Base-by-base conservation (phyloP, 352 stramenopile species). In the Phytopythium kandeliae region DNA sequence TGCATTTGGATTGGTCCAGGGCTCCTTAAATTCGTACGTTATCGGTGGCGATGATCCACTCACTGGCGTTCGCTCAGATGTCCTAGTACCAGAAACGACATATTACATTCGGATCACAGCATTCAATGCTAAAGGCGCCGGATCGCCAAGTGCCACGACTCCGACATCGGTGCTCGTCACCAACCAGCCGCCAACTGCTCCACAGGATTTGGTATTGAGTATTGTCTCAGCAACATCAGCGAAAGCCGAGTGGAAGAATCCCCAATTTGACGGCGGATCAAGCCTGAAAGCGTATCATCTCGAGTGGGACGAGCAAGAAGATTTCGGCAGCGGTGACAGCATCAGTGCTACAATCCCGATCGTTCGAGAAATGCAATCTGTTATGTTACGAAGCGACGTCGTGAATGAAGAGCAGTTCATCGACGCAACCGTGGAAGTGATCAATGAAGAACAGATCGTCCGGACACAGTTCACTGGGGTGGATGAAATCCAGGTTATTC, bases 361-460 rank as follows among this genome's bases (percentile, higher is more conserved):
- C 35, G 69, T 97, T 35, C 90, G 85, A 42, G 95, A 98, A 56
- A 81, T 97, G 31, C 89, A 98, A 52, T 74, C 76, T 2, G 33
- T 98, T 15, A 68, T 81, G 16, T 54, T 98, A 5, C 75, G 74
- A 24, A 83, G 62, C 17, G 69, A 86, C 22, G 78, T 97, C 9
- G 69, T 96, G 6, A 91, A 95, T 42, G 96, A 98, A 67, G 86
- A 97, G 44, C 96, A 99, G 56, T 86, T 86, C 44, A 85, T 99
- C 7, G 77, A 96, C 57, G 92, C 87, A 0, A 97, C 90, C 0
- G 89, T 97, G 10, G 74, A 95, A 50, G 96, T 99, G 13, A 94
- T 78, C 16, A 99, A 99, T 60, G 96, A 99, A 63, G 67, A 95
- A 9, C 95, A 99, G 61, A 95, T 94, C 8, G 84, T 99, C 2